Base-by-base conservation (phyloP, 2,329 filamentous ascomycete species). In the Fusarium piperis region DNA sequence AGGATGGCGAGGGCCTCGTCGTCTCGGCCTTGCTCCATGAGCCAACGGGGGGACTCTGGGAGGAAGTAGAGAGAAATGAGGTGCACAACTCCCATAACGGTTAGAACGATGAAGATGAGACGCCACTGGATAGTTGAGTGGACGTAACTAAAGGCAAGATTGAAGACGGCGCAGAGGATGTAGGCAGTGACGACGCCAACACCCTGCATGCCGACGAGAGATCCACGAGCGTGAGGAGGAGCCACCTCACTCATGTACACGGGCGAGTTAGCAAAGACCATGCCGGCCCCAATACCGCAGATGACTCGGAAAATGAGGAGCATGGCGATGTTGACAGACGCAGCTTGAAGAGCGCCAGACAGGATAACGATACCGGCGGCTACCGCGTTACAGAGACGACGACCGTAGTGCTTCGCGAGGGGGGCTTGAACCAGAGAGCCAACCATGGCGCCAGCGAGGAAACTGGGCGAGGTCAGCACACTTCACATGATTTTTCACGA, bases 11-110 rank as follows among this genome's bases (percentile, higher is more conserved):
- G 65, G 3, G 81, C 79, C 9, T 78, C 78, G 2, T 77, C 74
- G 18, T 80, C 76, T 2, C 72, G 76, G n/a, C 79, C 79, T 46
- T 81, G 78, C 9, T 79, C 78, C 68, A 80, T 79, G 15, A 83
- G 78, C 81, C 81, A 83, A 13, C 81, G 76, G 0, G 81, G 81
- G 32, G 79, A 81, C 61, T 83, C 81, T 0, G 81, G 81, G 28
- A 83, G 30, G 38, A 52, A 56, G 15, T 55, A 75, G 20, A 82
- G 69, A 4, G 77, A 74, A 4, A 78, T 62, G 2, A 77, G 72
- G 60, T 79, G 78, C n/a, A 81, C 67, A 15, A 65, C 26, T 8
- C 46, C 59, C 36, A 64, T 53, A 16, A 23, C 53, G 2, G 78
- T 74, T 9, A 80, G 74, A 23, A 78, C 78, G 13, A 53, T 53